A percentile compares a stretch with the other conserved stretches of the same genome.
Evolutionary conservation across 139 green algal genomes (phyloP).

Genomic region (Micractinium conductrix): DNA sequence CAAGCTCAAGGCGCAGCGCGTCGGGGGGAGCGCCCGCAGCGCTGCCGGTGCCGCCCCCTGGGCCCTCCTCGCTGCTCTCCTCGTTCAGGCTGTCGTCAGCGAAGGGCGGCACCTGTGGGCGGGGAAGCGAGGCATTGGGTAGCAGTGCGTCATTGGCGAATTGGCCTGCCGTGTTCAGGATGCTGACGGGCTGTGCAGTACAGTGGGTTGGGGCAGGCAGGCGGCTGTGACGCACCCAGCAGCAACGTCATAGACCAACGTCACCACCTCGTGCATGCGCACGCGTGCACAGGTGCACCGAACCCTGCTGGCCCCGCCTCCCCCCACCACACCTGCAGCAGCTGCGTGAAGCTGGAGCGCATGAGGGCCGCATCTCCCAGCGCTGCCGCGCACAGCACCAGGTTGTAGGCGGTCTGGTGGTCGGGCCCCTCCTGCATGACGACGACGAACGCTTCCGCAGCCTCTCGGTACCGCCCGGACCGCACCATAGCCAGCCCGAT

Average conservation of each 20-base stretch:
- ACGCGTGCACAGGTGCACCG: neutral
- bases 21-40: slow-evolving; percentile 38
- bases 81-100: slow-evolving; percentile 2
- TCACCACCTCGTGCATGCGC: too few species aligned
- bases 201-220: too few species aligned
- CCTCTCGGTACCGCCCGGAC: slow-evolving; percentile 85
- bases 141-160: too few species aligned
- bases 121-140: neutral
- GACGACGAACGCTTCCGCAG: slow-evolving; percentile 60
- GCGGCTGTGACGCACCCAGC: too few species aligned
- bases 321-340: slow-evolving; percentile 53
- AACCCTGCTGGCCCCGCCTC: neutral
- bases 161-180: too few species aligned
- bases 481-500: slow-evolving; percentile 83
- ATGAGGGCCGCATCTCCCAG: slow-evolving; percentile 81
- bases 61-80: slow-evolving; percentile 41
- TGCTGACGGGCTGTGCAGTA: too few species aligned
- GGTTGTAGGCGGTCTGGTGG: slow-evolving; percentile 84
- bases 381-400: slow-evolving; percentile 82
- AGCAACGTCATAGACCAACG: too few species aligned
- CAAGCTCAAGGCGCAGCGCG: slow-evolving; percentile 57
- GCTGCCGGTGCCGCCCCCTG: slow-evolving; percentile 29
- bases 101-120: slow-evolving; percentile 15
- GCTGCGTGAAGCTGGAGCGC: slow-evolving; percentile 71
- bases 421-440: slow-evolving; percentile 62